Evolutionary conservation across 805 yeast species (phyloP).

Genomic region (Wickerhamiella vanderwaltii): DNA sequence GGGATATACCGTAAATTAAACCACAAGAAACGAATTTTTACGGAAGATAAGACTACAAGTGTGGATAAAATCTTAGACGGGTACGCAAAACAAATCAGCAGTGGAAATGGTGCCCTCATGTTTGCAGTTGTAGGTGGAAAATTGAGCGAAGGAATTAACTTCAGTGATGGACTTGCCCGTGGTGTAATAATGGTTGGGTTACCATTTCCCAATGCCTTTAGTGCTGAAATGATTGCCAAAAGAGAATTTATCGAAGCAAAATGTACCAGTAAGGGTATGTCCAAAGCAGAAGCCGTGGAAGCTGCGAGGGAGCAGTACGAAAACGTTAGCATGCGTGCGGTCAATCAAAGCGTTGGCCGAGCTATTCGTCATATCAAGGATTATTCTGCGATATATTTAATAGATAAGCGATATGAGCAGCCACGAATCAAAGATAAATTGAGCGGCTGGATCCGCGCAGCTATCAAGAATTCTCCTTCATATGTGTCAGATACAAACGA

Average conservation of each 20-base stretch:
- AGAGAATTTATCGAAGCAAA: slow-evolving; percentile 47
- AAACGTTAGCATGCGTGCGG: slow-evolving; percentile 78
- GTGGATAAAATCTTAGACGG: slow-evolving; percentile 38
- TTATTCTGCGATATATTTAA: slow-evolving; percentile 59
- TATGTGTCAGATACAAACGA: slow-evolving; percentile 6
- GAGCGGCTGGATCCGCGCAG: slow-evolving; percentile 60
- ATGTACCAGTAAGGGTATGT: slow-evolving; percentile 38
- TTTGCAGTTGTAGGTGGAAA: slow-evolving; percentile 88
- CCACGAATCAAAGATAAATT: slow-evolving; percentile 43
- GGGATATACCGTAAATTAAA: slow-evolving; percentile 24
- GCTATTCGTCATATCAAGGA: slow-evolving; percentile 77
- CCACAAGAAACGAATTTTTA: slow-evolving; percentile 32
- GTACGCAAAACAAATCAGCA: slow-evolving; percentile 36
- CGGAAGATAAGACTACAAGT: slow-evolving; percentile 39
- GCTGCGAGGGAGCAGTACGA: slow-evolving; percentile 57
- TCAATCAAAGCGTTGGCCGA: slow-evolving; percentile 86
- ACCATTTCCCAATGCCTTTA: slow-evolving; percentile 75
- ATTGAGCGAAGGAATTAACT: slow-evolving; percentile 87
- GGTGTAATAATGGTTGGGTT: slow-evolving; percentile 78
- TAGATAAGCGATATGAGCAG: slow-evolving; percentile 51
- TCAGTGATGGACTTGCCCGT: slow-evolving; percentile 76
- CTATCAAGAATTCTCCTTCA: slow-evolving; percentile 17
- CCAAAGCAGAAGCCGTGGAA: slow-evolving; percentile 25
- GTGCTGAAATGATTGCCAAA: slow-evolving; percentile 71
- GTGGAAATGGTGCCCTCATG: slow-evolving; percentile 46